phyloP scores from a whole-genome alignment of 179 eudicot genomes.

The Dionaea muscipula region DNA sequence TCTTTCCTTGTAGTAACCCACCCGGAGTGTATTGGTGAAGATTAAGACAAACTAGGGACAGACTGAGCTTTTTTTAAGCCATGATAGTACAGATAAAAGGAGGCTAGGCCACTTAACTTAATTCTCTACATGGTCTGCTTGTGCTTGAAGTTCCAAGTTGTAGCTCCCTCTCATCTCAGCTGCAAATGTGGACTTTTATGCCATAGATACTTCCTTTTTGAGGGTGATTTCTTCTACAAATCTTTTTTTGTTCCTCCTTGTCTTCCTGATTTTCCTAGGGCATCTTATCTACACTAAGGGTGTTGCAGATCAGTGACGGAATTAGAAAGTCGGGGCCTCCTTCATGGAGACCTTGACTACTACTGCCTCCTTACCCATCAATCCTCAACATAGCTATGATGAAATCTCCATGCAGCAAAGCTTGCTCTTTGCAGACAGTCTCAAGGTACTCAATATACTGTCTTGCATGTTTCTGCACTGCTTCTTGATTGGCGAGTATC shows the following conservation, averaged over 20 bases:
- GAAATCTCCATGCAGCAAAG: slow-evolving; percentile 82
- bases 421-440: slow-evolving; percentile 71
- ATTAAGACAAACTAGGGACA: slow-evolving; percentile 28
- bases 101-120: too few species aligned
- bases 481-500: background rate
- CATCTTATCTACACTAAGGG: background rate
- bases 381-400: slow-evolving; percentile 44
- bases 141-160: too few species aligned
- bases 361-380: slow-evolving; percentile 25
- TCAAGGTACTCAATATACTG: slow-evolving; percentile 36
- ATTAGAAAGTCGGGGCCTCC: slow-evolving; percentile 15
- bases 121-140: too few species aligned
- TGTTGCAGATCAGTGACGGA: slow-evolving; percentile 26
- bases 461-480: background rate
- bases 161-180: too few species aligned
- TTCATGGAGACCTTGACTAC: slow-evolving; percentile 49
- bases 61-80: slow-evolving; percentile 15
- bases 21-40: slow-evolving; percentile 23
- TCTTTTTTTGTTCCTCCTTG: background rate
- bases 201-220: too few species aligned
- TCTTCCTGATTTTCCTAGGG: background rate
- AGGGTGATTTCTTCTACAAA: too few species aligned
- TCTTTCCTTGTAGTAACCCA: background rate
- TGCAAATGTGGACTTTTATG: too few species aligned
- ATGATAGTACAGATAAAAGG: slow-evolving; percentile 17